Evolutionary conservation across 305 asterid genomes (phyloP), one percentile per base, ranked within the genome.

Genomic region (Caryopteris hybrid): DNA sequence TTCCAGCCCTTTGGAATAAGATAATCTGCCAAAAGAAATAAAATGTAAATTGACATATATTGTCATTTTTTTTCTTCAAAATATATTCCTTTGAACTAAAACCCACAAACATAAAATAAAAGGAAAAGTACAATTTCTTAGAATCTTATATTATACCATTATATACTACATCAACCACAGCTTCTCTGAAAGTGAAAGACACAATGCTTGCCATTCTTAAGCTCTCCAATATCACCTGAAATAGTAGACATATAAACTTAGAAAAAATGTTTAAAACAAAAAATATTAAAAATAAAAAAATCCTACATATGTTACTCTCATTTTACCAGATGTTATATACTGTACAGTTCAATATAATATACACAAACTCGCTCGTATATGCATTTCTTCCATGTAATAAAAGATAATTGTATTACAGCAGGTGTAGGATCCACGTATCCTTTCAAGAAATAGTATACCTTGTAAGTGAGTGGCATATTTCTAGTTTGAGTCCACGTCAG

Each of bases 1-100:
- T 93, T 93, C 97, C 99, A 93, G 1, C 99, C 99, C 74, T 88
- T 90, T 50, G 96, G 99, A 67, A 93, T 90, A 13, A 87, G 78
- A 78, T 85, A 87, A 18, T 96, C 99, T 93, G 86, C 59, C 69
- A 46, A 43, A 71, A 6, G 11, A 29, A 38, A 4, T 4, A 34
- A n/a, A 36, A 14, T 45, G 2, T 27, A 25, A 22, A 36, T 4
- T 8, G 8, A 58, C 33, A 17, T 18, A 55, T 53, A 27, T 52
- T 2, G 8, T 57, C 25, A 56, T 7, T 31, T 42, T 23, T 34
- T 62, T 33, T 20, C 10, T 53, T 53, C 29, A 21, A 22, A 53
- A 18, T 33, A 9, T 8, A 61, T 1, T 31, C 25, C 48, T 3
- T 12, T 23, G 4, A 52, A 39, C 45, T 42, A 1, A 45, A 48